Evolutionary conservation across 768 basidiomycete species (phyloP), one percentile per base, ranked within the genome.

Genomic region (Phlegmacium glaucopus): DNA sequence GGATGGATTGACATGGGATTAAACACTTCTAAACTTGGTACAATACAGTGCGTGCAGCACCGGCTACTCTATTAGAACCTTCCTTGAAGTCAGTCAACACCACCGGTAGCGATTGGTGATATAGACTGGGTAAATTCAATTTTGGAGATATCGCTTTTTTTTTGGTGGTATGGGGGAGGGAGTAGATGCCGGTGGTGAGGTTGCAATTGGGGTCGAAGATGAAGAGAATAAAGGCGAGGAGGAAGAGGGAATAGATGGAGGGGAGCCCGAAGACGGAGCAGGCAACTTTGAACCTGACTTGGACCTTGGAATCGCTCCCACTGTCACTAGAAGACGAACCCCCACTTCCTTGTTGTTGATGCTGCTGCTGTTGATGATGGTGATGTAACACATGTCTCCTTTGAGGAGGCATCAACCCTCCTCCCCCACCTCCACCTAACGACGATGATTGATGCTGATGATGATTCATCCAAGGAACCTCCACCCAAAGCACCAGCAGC

Each of bases 271-370:
- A 17, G 5, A n/a, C 5, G 35, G 11, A 7, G 35, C n/a, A 11
- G 35, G 6, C 35, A 17, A 17, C 35, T 45, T 25, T n/a, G 17
- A 18, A n/a, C n/a, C n/a, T n/a, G n/a, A n/a, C n/a, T n/a, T n/a
- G 4, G 4, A 18, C 6, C n/a, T 4, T 15, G 45, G 55, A 45
- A 39, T 53, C 54, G 15, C 54, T 55, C 11, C 54, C 54, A 30
- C 53, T 53, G 18, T 45, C 52, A 41, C 54, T 52, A 9, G 43
- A 50, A 44, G 53, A 22, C 18, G 39, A 50, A 6, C 25, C 40
- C 39, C 39, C 43, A 44, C 35, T 25, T 16, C 18, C 26, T 35
- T 28, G 16, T 15, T 39, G 28, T 22, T 18, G 48, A n/a, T n/a
- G n/a, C n/a, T n/a, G n/a, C n/a, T n/a, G n/a, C n/a, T n/a, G n/a